Base-by-base conservation (phyloP, 495 filamentous ascomycete species). In the Neurospora africana region DNA sequence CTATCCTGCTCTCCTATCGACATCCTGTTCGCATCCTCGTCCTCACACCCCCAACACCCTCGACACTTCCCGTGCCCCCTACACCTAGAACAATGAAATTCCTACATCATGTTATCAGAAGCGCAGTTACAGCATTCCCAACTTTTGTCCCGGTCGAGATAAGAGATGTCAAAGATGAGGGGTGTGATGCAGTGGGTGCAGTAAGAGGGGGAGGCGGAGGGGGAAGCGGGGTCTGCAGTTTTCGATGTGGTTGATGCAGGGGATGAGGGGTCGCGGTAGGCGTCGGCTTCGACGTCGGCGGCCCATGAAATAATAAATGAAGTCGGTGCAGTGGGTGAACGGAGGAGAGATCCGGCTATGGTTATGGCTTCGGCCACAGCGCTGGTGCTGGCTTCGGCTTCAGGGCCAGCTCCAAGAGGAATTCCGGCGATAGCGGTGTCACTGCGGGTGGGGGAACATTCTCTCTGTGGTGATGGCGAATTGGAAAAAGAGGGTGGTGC, bases 41-140 rank as follows among this genome's bases (percentile, higher is more conserved):
- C 2, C 41, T 21, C 44, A 30, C 74, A 74, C 5, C 58, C 69
- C 17, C 0, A 3, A 10, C 74, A 74, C 17, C 58, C 71, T 17
- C 0, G 0, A 17, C 27, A 21, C 68, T 70, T 74, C 8, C 7
- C 6, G 36, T 74, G 72, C 27, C 5, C 27, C 39, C 37, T 17
- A 35, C 74, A 76, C 19, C 9, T 4, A n/a, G 41, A 39, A 69
- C 74, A 74, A 11, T 39, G 1, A 15, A 72, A 72, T 68, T 71
- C 72, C 30, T n/a, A 74, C 41, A 33, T 19, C 9, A 30, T 35
- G 43, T 72, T 74, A 0, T 37, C 11, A 10, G 11, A 9, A n/a
- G 11, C 17, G 17, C 74, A 76, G 10, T 21, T 9, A 13, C 74
- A 76, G 72, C 74, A 76, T 27, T 67, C 72, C 74, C 74, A 74